A percentile compares a stretch with the other conserved stretches of the same genome.
Evolutionary conservation across 352 stramenopile genomes (phyloP).

Genomic region (Pythium diclinum): DNA sequence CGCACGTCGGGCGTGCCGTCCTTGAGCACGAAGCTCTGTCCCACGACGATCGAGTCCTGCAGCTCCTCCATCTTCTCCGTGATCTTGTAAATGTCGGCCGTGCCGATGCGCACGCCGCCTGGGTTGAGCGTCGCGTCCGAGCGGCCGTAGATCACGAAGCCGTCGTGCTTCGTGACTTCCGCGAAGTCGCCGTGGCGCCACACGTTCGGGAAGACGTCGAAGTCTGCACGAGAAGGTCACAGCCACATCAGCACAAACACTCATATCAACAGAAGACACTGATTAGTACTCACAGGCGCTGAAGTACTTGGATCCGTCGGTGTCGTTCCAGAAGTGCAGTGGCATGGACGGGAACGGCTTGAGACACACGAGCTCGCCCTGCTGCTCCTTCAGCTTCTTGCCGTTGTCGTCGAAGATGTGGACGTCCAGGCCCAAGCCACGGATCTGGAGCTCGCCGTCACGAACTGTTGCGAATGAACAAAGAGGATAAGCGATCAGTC

Average conservation of each 20-base stretch:
- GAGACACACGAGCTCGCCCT: conserved; percentile 66
- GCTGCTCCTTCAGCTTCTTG: conserved; percentile 40
- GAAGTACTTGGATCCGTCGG: conserved; percentile 70
- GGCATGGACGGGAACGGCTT: conserved; percentile 87
- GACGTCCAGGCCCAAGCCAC: conserved; percentile 76
- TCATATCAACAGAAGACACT: conserved; percentile 10
- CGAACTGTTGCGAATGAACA: conserved; percentile 32
- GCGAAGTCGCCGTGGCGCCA: conserved; percentile 86
- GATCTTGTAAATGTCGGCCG: conserved; percentile 80
- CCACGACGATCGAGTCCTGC: conserved; percentile 64
- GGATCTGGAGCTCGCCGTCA: conserved; percentile 77
- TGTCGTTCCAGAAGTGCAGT: conserved; percentile 78
- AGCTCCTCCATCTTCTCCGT: conserved; percentile 65
- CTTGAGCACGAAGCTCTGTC: conserved; percentile 55
- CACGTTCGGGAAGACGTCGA: conserved; percentile 69
- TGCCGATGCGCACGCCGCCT: conserved; percentile 73
- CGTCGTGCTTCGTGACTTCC: conserved; percentile 55
- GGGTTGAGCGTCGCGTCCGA: conserved; percentile 79
- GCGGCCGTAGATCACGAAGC: conserved; percentile 73
- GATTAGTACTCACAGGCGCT: conserved; percentile 61
- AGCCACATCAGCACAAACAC: not conserved
- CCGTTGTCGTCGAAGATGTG: conserved; percentile 66
- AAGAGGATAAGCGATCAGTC: not conserved
- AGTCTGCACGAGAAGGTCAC: conserved; percentile 42
- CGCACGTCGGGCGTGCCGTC: conserved; percentile 70